Base-by-base conservation (phyloP, 352 stramenopile species). In the Elongisporangium anandrum region DNA sequence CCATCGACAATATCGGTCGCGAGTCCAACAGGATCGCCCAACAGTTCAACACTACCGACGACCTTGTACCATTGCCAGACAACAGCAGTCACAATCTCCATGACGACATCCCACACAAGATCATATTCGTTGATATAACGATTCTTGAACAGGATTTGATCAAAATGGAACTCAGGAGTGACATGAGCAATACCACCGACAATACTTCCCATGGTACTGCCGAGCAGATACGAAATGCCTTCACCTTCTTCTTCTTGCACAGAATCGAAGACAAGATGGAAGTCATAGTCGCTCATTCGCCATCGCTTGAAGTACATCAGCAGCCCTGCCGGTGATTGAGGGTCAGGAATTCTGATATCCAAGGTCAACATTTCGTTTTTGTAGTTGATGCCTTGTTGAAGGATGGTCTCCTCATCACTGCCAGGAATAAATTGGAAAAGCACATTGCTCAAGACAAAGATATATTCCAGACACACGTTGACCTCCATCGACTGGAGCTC, bases 51-150 rank as follows among this genome's bases (percentile, higher is more conserved):
- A 60, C 81, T 92, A 38, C 87, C 87, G 20, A 95, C 87, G 23
- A 95, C 91, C 62, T 93, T 94, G 69, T 95, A 95, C 87, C 87
- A 95, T 62, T 95, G 87, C 0, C 83, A 72, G 22, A 95, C 63
- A 9, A 94, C 82, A 4, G 74, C 81, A 56, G 82, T 69, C 15
- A 94, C 81, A 55, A 93, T 85, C 57, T 86, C 78, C 50, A 76
- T 72, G 7, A 94, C 61, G 15, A 95, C 84, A 22, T 85, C 80
- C 50, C 78, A 87, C 2, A 94, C 65, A 48, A 95, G 65, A 47
- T 94, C 87, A 68, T 94, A 89, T 60, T 92, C 74, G 66, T 92
- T 90, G 51, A 95, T 91, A 66, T 94, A 95, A 24, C 72, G 80
- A 64, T 94, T 90, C 23, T 70, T 61, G 67, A 89, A 90, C 52